phyloP scores from a whole-genome alignment of 306 rosid species.

The Acacia confusa region DNA sequence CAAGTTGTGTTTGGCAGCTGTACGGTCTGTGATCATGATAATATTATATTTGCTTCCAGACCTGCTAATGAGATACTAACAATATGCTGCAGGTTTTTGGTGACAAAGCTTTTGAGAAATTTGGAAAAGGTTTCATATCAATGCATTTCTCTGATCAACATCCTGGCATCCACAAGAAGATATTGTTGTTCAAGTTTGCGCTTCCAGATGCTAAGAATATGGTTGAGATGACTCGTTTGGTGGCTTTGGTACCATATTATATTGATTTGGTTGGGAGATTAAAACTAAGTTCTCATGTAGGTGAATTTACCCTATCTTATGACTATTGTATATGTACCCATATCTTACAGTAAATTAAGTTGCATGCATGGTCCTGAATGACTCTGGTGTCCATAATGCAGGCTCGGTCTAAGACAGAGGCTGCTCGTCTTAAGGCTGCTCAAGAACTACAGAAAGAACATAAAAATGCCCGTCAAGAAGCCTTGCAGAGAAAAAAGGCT shows the following conservation, averaged over 20 bases:
- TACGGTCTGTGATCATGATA: conserved; percentile 3
- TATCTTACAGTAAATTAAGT: not conserved
- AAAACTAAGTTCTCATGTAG: conserved; percentile 89
- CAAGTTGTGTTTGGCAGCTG: conserved; percentile 15
- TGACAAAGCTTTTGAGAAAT: conserved; percentile 83
- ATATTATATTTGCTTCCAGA: conserved; percentile 7
- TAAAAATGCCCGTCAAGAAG: conserved; percentile 82
- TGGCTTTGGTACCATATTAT: conserved; percentile 83
- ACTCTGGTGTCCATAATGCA: conserved; percentile 34
- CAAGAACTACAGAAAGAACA: conserved; percentile 85
- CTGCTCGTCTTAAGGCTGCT: conserved; percentile 67
- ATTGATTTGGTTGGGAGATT: conserved; percentile 84
- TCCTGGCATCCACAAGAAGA: conserved; percentile 71
- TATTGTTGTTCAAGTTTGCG: conserved; percentile 84
- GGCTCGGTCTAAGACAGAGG: conserved; percentile 88
- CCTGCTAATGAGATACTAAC: conserved; percentile 13
- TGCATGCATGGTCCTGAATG: conserved; percentile 9
- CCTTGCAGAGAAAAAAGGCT: conserved; percentile 83
- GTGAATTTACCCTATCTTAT: conserved; percentile 20
- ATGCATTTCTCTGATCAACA: conserved; percentile 93
- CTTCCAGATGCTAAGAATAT: conserved; percentile 77
- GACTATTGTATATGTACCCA: not conserved
- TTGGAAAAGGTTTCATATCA: conserved; percentile 84
- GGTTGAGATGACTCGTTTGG: conserved; percentile 84
- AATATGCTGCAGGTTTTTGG: conserved; percentile 79